Conservation (phyloP, 306 rosid genomes). For the Ceratonia siliqua region DNA sequence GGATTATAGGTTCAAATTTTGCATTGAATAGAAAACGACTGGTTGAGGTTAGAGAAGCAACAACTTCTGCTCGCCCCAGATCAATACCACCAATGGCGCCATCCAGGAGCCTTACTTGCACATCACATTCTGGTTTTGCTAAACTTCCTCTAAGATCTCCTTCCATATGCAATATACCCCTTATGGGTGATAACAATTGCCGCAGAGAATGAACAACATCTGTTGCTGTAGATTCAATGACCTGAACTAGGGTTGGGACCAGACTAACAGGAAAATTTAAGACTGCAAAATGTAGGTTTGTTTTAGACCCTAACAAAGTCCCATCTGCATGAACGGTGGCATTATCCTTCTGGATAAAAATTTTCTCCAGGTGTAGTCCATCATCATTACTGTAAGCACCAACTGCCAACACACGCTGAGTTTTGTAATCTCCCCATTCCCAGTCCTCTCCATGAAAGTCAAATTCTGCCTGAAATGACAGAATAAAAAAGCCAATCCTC, state of each 20-base stretch:
- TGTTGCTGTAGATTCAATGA: slow-evolving; percentile 78
- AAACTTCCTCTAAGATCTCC: slow-evolving; percentile 95
- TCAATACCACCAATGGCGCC: slow-evolving; percentile 88
- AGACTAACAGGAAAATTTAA: slow-evolving; percentile 86
- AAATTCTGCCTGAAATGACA: slow-evolving; percentile 75
- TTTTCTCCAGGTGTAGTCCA: slow-evolving; percentile 74
- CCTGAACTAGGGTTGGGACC: slow-evolving; percentile 80
- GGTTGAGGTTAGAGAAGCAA: slow-evolving; percentile 83
- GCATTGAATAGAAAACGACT: slow-evolving; percentile 90
- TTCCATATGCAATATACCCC: slow-evolving; percentile 95
- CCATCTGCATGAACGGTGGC: slow-evolving; percentile 98
- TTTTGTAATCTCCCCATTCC: slow-evolving; percentile 97
- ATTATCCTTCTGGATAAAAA: slow-evolving; percentile 81
- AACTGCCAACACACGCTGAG: slow-evolving; percentile 72
- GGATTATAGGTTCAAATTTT: slow-evolving; percentile 82
- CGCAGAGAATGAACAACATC: slow-evolving; percentile 68
- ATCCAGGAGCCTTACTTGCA: slow-evolving; percentile 94
- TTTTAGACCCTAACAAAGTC: slow-evolving; percentile 82
- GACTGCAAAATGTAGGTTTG: slow-evolving; percentile 92
- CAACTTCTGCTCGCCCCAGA: slow-evolving; percentile 90
- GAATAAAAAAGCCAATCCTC: slow-evolving; percentile 34
- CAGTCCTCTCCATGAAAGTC: slow-evolving; percentile 94
- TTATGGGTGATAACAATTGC: slow-evolving; percentile 73
- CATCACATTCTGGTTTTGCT: slow-evolving; percentile 93
- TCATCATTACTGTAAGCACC: slow-evolving; percentile 85